These are phyloP conservation scores for Syzygium jambos DNA, from an alignment of 345 rosid genomes.

Conservation along the genomic window DNA sequence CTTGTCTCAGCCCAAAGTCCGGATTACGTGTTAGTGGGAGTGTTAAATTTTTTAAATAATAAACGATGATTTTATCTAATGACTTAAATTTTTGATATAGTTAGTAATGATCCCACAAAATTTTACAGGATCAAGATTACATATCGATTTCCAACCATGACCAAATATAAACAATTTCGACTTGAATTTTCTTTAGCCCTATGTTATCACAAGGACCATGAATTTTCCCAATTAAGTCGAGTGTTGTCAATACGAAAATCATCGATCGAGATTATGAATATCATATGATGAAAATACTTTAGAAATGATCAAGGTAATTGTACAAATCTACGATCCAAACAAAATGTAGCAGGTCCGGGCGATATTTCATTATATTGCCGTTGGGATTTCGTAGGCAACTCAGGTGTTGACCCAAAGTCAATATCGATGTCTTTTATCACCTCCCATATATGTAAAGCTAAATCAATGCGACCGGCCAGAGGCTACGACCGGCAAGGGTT, in stretches of 20 bases:
- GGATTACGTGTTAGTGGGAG: no score
- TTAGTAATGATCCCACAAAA: background rate
- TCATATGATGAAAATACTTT: background rate
- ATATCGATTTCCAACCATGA: background rate
- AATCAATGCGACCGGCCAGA: no score
- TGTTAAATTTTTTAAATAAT: no score
- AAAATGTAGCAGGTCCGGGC: background rate
- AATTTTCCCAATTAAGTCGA: background rate
- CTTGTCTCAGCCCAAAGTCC: background rate
- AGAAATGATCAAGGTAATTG: background rate
- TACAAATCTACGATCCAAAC: background rate
- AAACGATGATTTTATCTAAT: no score
- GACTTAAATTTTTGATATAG: no score
- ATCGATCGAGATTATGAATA: background rate
- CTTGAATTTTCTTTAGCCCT: background rate
- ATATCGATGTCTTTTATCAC: background rate
- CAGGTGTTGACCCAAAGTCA: background rate
- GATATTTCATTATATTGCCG: background rate
- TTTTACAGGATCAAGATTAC: background rate
- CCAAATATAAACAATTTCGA: background rate
- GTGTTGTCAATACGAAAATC: background rate
- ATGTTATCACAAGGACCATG: background rate
- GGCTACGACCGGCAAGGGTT: no score
- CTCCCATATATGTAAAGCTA: background rate
- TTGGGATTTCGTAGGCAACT: background rate